Percentiles rank a stretch among this genome's conserved stretches.
Evolutionary conservation across 1,284 basidiomycete species (phyloP).

Genomic region (Kwoniella shivajii): DNA sequence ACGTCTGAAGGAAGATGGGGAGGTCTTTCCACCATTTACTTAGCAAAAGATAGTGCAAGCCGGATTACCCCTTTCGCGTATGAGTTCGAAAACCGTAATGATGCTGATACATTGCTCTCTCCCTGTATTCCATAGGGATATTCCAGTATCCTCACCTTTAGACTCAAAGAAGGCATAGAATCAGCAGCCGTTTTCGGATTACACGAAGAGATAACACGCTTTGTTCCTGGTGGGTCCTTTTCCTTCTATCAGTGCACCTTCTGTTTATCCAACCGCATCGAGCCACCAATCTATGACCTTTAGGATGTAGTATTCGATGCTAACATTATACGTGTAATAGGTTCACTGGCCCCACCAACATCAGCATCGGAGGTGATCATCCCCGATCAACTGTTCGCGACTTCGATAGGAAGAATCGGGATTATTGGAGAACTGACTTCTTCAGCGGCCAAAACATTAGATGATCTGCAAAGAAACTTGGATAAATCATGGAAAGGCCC

Average conservation of each 20-base stretch:
- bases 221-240: slow-evolving; percentile 41
- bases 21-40: too few relatives aligned
- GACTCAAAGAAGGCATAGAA: slow-evolving; percentile 48
- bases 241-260: too few relatives aligned
- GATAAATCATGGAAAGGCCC: slow-evolving; percentile 61
- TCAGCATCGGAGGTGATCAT: slow-evolving; percentile 33
- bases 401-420: slow-evolving; percentile 77
- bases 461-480: slow-evolving; percentile 77
- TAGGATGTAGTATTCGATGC: slow-evolving; percentile 6
- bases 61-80: too few relatives aligned
- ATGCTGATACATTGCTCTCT: too few relatives aligned
- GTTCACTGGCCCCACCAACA: slow-evolving; percentile 39
- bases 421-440: slow-evolving; percentile 69
- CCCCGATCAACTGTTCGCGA: slow-evolving; percentile 74
- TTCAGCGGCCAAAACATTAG: slow-evolving; percentile 65
- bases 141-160: slow-evolving; percentile 70
- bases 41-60: too few relatives aligned
- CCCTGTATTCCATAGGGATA: slow-evolving; percentile 49
- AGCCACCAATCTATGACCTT: neutral
- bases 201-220: slow-evolving; percentile 54
- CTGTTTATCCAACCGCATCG: neutral
- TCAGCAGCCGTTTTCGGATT: slow-evolving; percentile 53
- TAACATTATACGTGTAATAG: slow-evolving; percentile 9
- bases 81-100: too few relatives aligned
- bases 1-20: too few relatives aligned